Conservation (phyloP, 1,284 basidiomycete genomes). For the Ceratobasidium papillatum region DNA sequence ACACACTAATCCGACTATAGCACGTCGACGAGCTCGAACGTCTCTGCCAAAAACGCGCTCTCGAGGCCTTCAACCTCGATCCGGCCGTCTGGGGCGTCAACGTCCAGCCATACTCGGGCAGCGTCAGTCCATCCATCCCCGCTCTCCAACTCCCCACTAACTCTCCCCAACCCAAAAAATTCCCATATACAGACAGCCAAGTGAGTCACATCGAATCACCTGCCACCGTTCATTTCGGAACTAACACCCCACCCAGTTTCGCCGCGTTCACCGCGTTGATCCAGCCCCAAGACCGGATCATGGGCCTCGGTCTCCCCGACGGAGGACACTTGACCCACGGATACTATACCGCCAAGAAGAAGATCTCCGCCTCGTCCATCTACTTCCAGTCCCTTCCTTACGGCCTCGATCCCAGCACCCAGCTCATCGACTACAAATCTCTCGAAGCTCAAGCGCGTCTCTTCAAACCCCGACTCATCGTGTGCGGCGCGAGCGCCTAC, state of each 20-base stretch:
- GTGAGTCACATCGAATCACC: slow-evolving; percentile 56
- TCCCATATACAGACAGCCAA: slow-evolving; percentile 74
- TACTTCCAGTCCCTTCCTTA: slow-evolving; percentile 99
- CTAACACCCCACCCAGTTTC: slow-evolving; percentile 67
- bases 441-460: slow-evolving; percentile 90
- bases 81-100: slow-evolving; percentile 95
- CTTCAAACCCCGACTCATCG: slow-evolving; percentile 96
- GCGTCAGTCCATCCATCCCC: slow-evolving; percentile 62
- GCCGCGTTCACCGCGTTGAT: slow-evolving; percentile 96
- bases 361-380: slow-evolving; percentile 99
- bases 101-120: slow-evolving; percentile 98
- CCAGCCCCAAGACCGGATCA: slow-evolving; percentile 97
- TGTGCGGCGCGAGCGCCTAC: slow-evolving; percentile 99
- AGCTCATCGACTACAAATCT: slow-evolving; percentile 90
- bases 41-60: slow-evolving; percentile 94
- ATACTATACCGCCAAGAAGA: slow-evolving; percentile 99
- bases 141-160: slow-evolving; percentile 1
- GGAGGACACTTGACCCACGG: slow-evolving; percentile 99
- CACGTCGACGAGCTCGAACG: slow-evolving; percentile 97
- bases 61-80: slow-evolving; percentile 97
- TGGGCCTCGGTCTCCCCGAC: slow-evolving; percentile 98
- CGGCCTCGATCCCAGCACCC: slow-evolving; percentile 82
- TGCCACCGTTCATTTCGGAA: not conserved
- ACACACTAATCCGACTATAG: slow-evolving; percentile 44
- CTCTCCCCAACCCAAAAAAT: slow-evolving; percentile 25